Base-by-base conservation (phyloP, 371 early-diverging fungal species). In the Syncephalastrum racemosum region DNA sequence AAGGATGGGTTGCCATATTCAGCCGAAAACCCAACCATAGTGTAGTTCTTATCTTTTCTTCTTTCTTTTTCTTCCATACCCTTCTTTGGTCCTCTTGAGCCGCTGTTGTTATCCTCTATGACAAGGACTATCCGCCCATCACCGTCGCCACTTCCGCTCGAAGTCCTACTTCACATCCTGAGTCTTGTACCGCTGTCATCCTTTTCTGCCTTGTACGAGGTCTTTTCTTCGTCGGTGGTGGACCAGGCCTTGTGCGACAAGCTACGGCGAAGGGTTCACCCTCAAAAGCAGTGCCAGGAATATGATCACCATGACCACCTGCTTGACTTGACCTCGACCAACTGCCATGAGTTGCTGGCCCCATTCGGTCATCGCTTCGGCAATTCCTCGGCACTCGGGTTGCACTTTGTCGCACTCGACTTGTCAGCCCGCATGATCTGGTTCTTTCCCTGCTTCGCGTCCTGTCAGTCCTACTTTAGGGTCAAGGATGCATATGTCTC, bases 401-500 rank as follows among this genome's bases (percentile, higher is more conserved):
- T 78, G 16, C 65, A 65, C 22, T 73, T 56, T 47, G 25, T 53
- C 18, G 56, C 55, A 13, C 55, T 65, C 53, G 79, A 72, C 50
- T 50, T 62, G 40, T 10, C 44, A 1, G 41, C 62, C 49, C 58
- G 67, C 16, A 46, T 63, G 41, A 53, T 78, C 19, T 78, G 79
- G 73, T 62, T 68, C 16, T 20, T 61, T 7, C 79, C 79, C 13
- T 55, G 64, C 23, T 68, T 68, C 51, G 43, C 42, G 36, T 41
- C 58, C 10, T 31, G 52, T 8, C 58, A 63, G 3, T 52, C 72
- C 31, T 78, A 60, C 60, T 78, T 78, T 42, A 55, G 58, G 56
- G 75, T 78, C 1, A 75, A 78, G 55, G 69, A 75, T 68, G 58
- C 66, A 0, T 78, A 75, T 67, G 79, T 78, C 18, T 75, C 71